A percentile compares a stretch with the other conserved stretches of the same genome.
Evolutionary conservation across 495 filamentous ascomycete species (phyloP).

Genomic region (Sphaerosporella brunnea): DNA sequence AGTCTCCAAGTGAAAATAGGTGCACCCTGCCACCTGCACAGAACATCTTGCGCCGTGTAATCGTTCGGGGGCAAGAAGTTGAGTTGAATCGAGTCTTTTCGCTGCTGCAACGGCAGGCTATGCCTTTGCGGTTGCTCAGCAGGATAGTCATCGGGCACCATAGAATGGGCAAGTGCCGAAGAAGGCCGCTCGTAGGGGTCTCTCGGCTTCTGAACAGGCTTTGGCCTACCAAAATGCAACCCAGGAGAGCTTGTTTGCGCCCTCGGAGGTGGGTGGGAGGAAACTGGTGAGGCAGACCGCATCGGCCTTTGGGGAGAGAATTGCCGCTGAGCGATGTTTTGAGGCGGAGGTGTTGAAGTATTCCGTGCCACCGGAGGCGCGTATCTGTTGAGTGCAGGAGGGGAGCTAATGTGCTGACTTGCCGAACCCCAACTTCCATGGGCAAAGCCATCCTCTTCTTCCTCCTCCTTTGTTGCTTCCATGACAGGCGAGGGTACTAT

Average conservation of each 20-base stretch:
- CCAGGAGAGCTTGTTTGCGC: constrained; percentile 80
- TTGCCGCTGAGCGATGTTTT: neutral
- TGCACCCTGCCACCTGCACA: constrained; percentile 76
- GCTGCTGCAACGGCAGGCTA: neutral
- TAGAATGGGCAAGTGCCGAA: constrained; percentile 26
- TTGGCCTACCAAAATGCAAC: constrained; percentile 20
- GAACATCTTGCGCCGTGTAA: constrained; percentile 57
- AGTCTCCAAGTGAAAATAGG: constrained; percentile 80
- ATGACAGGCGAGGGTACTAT: constrained; percentile 15
- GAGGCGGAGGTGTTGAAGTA: constrained; percentile 10
- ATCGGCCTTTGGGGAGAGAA: constrained; percentile 26
- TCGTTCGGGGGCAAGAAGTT: constrained; percentile 46
- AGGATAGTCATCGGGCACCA: constrained; percentile 15
- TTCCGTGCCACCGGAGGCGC: constrained; percentile 31
- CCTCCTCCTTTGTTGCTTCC: constrained; percentile 24
- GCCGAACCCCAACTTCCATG: constrained; percentile 8
- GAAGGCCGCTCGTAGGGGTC: constrained; percentile 28
- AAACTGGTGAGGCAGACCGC: neutral
- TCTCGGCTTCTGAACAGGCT: constrained; percentile 17
- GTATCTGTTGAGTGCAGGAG: constrained; percentile 36
- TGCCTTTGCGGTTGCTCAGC: constrained; percentile 27
- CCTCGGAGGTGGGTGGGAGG: constrained; percentile 39
- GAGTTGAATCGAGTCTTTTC: constrained; percentile 23
- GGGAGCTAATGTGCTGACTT: constrained; percentile 1
- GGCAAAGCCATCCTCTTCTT: constrained; percentile 11